Percentiles rank a stretch among this genome's conserved stretches.
These are phyloP conservation scores for Radiomyces spectabilis DNA, from an alignment of 192 early-diverging fungal species.

Conservation along the genomic window DNA sequence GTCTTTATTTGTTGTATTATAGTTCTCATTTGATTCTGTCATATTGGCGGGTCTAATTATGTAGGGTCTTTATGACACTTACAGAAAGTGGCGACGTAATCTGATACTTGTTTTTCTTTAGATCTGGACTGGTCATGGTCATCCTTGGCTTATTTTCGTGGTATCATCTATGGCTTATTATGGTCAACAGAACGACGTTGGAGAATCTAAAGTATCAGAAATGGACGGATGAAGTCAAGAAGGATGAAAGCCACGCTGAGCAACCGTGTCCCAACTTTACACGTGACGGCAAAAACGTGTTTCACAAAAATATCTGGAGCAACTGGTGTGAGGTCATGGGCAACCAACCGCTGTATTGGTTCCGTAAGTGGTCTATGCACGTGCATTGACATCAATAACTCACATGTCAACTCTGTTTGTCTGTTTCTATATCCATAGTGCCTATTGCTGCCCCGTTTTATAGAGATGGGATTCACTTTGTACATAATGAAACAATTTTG, in stretches of 20 bases:
- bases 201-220: constrained; percentile 9
- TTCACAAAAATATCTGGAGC: constrained; percentile 30
- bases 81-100: background rate
- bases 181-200: constrained; percentile 11
- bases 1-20: background rate
- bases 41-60: constrained; percentile 11
- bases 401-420: background rate
- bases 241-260: background rate
- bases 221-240: constrained; percentile 3
- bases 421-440: background rate
- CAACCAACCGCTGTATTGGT: constrained; percentile 37
- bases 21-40: constrained; percentile 22
- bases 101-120: background rate
- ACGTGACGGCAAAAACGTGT: constrained; percentile 29
- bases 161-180: constrained; percentile 9
- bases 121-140: constrained; percentile 2
- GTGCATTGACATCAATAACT: background rate
- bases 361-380: constrained; percentile 26
- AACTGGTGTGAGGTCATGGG: constrained; percentile 50
- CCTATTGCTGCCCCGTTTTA: background rate
- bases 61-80: constrained; percentile 3
- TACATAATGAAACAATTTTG: too few species aligned
- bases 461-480: constrained; percentile 4
- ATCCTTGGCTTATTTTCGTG: constrained; percentile 12
- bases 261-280: constrained; percentile 19